phyloP scores from a whole-genome alignment of 2,329 filamentous ascomycete genomes.

The Zalaria sp. region DNA sequence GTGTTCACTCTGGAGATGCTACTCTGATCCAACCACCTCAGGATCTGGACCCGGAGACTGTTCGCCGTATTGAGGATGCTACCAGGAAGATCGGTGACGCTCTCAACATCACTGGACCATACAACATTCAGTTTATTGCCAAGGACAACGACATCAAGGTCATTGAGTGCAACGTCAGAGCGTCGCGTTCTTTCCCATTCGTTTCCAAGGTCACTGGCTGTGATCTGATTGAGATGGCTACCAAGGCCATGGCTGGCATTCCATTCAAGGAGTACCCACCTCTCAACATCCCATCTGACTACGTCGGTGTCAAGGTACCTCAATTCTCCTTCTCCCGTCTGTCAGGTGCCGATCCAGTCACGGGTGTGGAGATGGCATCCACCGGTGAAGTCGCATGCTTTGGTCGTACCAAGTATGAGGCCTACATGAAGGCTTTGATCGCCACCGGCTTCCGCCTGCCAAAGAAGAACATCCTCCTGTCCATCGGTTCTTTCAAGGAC shows the following conservation, averaged over 20 bases:
- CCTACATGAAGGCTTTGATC: slow-evolving; percentile 89
- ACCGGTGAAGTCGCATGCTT: slow-evolving; percentile 97
- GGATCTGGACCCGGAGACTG: slow-evolving; percentile 79
- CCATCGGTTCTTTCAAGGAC: slow-evolving; percentile 94
- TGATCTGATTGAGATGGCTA: slow-evolving; percentile 96
- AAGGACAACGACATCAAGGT: slow-evolving; percentile 99
- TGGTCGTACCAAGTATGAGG: slow-evolving; percentile 89
- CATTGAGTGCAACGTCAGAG: slow-evolving; percentile 96
- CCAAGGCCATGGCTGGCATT: slow-evolving; percentile 83
- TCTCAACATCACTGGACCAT: slow-evolving; percentile 89
- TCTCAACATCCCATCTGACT: slow-evolving; percentile 60
- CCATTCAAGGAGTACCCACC: slow-evolving; percentile 73
- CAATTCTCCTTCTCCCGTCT: slow-evolving; percentile 98
- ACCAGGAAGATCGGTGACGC: slow-evolving; percentile 90
- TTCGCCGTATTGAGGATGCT: slow-evolving; percentile 82
- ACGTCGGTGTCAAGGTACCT: slow-evolving; percentile 93
- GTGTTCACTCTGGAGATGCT: slow-evolving; percentile 95
- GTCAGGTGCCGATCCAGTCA: slow-evolving; percentile 86
- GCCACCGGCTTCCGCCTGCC: slow-evolving; percentile 94
- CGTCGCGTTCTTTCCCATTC: slow-evolving; percentile 92
- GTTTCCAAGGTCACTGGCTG: slow-evolving; percentile 98
- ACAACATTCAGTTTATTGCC: slow-evolving; percentile 98
- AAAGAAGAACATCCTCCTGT: slow-evolving; percentile 87
- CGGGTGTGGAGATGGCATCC: slow-evolving; percentile 98
- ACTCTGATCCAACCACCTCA: slow-evolving; percentile 91